Base-by-base conservation (phyloP, 208 protist species). In the Trypanosoma theileri region DNA sequence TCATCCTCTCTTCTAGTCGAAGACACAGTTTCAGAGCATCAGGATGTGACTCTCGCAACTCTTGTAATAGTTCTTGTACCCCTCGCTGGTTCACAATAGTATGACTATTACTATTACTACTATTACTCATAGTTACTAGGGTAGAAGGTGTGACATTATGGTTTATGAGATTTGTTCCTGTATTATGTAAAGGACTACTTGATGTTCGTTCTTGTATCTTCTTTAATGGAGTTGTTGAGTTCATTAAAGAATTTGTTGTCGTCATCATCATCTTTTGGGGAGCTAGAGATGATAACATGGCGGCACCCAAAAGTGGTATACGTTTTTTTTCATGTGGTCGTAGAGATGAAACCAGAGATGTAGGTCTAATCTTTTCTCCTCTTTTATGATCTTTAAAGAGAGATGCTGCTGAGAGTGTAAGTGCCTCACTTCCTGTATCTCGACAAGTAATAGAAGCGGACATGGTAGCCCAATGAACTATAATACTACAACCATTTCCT, bases 401-500 rank as follows among this genome's bases (percentile, higher is more conserved):
- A 61, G 70, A 60, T 11, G 16, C 55, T n/a, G 48, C 63, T 42
- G 70, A 44, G 46, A 4, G 1, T 10, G 19, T 48, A 35, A 70
- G 12, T 19, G 41, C 54, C 52, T 59, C 50, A 2, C 12, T 14
- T 26, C 11, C 31, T 8, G 16, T 10, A 59, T 57, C 10, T 48
- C 17, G 28, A 24, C 70, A 69, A 4, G 35, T 57, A 45, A 57
- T 58, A 48, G 56, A 85, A 48, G 84, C 66, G 41, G 77, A 77
- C 41, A 82, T 56, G 9, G 84, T 90, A 8, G 81, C 44, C 28
- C 74, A 73, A 59, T 90, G 72, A 50, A 80, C 69, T 42, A 44
- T 71, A 19, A 67, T 56, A 52, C 76, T 21, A 21, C 44, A 50
- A 4, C 63, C 68, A 62, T 73, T 48, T 31, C 45, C 13, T 14